These are phyloP conservation scores for Pyricularia sp. DNA, from an alignment of 2,329 filamentous ascomycete species.

Conservation along the genomic window DNA sequence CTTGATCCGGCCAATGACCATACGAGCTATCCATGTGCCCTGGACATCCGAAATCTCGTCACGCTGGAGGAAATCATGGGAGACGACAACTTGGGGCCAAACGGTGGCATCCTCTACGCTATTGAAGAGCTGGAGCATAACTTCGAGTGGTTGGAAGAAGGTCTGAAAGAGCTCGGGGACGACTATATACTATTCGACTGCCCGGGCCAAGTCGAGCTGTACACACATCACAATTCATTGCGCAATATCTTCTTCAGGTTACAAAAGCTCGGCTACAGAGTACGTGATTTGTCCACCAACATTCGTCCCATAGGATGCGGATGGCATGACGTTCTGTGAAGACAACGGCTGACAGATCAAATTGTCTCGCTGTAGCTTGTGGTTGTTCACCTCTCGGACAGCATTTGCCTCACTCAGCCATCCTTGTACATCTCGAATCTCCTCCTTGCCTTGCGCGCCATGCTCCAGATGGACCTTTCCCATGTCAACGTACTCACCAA, in stretches of 20 bases:
- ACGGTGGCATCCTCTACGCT: slow-evolving; percentile 84
- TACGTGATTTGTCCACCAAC: slow-evolving; percentile 31
- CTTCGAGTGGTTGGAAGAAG: slow-evolving; percentile 78
- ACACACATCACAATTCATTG: slow-evolving; percentile 86
- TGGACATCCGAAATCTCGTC: slow-evolving; percentile 81
- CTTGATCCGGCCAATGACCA: slow-evolving; percentile 94
- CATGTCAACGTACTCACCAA: slow-evolving; percentile 95
- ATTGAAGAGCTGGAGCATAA: slow-evolving; percentile 92
- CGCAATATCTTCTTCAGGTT: slow-evolving; percentile 84
- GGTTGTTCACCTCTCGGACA: slow-evolving; percentile 86
- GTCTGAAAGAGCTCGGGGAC: slow-evolving; percentile 66
- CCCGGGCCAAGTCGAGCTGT: slow-evolving; percentile 91
- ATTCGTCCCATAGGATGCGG: not conserved
- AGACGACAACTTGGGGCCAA: slow-evolving; percentile 79
- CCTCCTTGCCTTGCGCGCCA: slow-evolving; percentile 81
- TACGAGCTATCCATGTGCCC: slow-evolving; percentile 73
- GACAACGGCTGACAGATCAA: slow-evolving; percentile 12
- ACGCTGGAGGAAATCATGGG: slow-evolving; percentile 93
- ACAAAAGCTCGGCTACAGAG: slow-evolving; percentile 84
- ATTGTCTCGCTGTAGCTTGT: slow-evolving; percentile 51
- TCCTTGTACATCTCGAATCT: slow-evolving; percentile 92
- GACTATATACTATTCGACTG: slow-evolving; percentile 95
- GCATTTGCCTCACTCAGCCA: slow-evolving; percentile 81
- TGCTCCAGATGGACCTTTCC: slow-evolving; percentile 96
- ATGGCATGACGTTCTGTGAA: not conserved